These are phyloP conservation scores for Picochlorum sp. DNA, from an alignment of 139 green algal genomes.

Conservation along the genomic window DNA sequence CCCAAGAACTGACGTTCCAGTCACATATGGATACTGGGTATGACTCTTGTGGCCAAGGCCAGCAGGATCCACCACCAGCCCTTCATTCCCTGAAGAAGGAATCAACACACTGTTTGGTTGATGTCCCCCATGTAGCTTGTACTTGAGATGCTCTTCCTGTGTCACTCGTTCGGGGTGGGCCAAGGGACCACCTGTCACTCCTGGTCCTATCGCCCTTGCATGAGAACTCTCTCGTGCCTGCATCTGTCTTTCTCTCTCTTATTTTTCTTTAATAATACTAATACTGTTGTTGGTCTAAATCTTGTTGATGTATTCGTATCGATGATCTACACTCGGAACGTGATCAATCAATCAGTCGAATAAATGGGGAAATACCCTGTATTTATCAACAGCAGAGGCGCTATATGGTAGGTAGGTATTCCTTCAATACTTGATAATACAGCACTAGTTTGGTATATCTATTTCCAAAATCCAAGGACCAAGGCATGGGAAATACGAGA, in stretches of 20 bases:
- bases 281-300: no score
- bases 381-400: not conserved
- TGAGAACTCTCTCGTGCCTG: constrained; percentile 46
- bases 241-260: constrained; percentile 50
- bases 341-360: not conserved
- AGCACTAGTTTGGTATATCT: no score
- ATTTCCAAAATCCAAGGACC: no score
- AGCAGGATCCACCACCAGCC: constrained; percentile 64
- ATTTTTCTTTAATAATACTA: not conserved
- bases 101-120: constrained; percentile 23
- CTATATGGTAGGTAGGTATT: no score
- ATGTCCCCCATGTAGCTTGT: constrained; percentile 3
- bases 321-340: not conserved
- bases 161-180: constrained; percentile 35
- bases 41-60: constrained; percentile 25
- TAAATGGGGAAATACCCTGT: not conserved
- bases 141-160: constrained; percentile 17
- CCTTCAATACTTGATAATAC: no score
- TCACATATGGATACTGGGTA: constrained; percentile 82
- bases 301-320: not conserved
- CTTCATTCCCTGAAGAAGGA: constrained; percentile 48
- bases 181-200: constrained; percentile 57
- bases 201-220: constrained; percentile 59
- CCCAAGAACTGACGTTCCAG: constrained; percentile 86
- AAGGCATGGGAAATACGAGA: no score